These are phyloP conservation scores for Fusarium illudens DNA, from an alignment of 2,329 filamentous ascomycete genomes.

Conservation along the genomic window DNA sequence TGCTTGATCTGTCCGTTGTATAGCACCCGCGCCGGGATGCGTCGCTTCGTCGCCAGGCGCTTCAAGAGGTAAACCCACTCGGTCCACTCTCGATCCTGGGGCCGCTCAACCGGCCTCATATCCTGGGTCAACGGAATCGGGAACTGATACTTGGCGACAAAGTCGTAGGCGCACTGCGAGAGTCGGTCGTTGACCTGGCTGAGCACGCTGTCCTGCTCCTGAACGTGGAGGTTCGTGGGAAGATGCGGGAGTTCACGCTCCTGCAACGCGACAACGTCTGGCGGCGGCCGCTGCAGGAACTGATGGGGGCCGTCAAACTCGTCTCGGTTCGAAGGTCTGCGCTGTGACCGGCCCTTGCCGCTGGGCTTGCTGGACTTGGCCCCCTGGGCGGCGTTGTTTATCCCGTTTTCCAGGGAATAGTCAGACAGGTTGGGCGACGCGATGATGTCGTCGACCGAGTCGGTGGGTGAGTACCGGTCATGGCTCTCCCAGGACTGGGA, in stretches of 20 bases:
- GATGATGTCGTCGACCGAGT: slow-evolving; percentile 67
- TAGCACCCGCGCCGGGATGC: slow-evolving; percentile 82
- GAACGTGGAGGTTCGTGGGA: slow-evolving; percentile 81
- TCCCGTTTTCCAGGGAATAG: slow-evolving; percentile 64
- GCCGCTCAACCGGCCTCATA: slow-evolving; percentile 77
- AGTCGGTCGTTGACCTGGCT: slow-evolving; percentile 84
- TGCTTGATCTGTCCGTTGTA: slow-evolving; percentile 94
- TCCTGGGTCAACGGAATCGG: slow-evolving; percentile 85
- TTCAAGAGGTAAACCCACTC: slow-evolving; percentile 92
- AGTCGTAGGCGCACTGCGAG: slow-evolving; percentile 87
- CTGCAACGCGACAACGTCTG: slow-evolving; percentile 76
- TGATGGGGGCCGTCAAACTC: slow-evolving; percentile 91
- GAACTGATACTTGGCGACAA: slow-evolving; percentile 91
- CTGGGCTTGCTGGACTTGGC: slow-evolving; percentile 56
- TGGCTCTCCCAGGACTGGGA: slow-evolving; percentile 58
- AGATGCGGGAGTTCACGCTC: slow-evolving; percentile 83
- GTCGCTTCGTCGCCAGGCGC: slow-evolving; percentile 83
- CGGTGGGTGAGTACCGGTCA: slow-evolving; percentile 63
- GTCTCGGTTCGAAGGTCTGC: slow-evolving; percentile 81
- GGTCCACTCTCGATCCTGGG: slow-evolving; percentile 86
- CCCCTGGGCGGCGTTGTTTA: slow-evolving; percentile 50
- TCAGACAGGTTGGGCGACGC: slow-evolving; percentile 68
- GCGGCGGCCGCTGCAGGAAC: slow-evolving; percentile 76
- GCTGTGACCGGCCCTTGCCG: slow-evolving; percentile 64
- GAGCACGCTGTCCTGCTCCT: slow-evolving; percentile 85